These are phyloP conservation scores for Schizochytrium sp. DNA, from an alignment of 108 stramenopile genomes.

Conservation along the genomic window DNA sequence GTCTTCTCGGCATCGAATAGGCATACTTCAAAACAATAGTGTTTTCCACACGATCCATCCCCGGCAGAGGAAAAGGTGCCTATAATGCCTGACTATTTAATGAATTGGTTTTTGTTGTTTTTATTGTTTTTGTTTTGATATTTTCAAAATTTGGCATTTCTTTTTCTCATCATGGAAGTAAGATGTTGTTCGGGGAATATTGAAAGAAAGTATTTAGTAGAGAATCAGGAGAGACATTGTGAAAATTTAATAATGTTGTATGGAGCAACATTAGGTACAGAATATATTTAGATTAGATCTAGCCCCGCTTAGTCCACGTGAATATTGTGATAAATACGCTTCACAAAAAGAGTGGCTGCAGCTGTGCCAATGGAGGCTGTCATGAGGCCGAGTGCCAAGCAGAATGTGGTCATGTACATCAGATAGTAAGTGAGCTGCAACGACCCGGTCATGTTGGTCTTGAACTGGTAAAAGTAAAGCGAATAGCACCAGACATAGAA, in stretches of 20 bases:
- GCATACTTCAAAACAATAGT: neutral
- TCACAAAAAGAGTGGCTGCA: constrained; percentile 86
- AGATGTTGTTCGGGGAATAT: too few species aligned
- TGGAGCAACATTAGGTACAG: too few species aligned
- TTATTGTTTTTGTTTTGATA: neutral
- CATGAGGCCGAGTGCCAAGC: constrained; percentile 82
- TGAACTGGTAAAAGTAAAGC: constrained; percentile 96
- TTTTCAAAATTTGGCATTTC: neutral
- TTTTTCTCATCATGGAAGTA: too few species aligned
- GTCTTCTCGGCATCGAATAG: too few species aligned
- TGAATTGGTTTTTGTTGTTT: neutral
- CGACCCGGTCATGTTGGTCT: constrained; percentile 95
- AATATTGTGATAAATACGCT: constrained; percentile 88
- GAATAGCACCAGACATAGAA: constrained; percentile 95
- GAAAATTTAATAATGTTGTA: too few species aligned
- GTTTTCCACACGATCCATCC: neutral
- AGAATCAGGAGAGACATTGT: too few species aligned
- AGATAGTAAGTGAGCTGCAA: constrained; percentile 94
- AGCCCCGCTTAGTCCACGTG: constrained; percentile 83
- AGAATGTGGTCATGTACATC: constrained; percentile 89
- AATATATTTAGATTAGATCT: neutral
- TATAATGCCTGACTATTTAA: too few species aligned
- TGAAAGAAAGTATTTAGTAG: too few species aligned
- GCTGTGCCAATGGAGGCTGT: constrained; percentile 89
- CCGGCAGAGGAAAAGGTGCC: too few species aligned